Evolutionary conservation across 2,329 filamentous ascomycete genomes (phyloP), one percentile per base, ranked within the genome.

Genomic region (Ophiocordyceps camponoti-rufipedis): DNA sequence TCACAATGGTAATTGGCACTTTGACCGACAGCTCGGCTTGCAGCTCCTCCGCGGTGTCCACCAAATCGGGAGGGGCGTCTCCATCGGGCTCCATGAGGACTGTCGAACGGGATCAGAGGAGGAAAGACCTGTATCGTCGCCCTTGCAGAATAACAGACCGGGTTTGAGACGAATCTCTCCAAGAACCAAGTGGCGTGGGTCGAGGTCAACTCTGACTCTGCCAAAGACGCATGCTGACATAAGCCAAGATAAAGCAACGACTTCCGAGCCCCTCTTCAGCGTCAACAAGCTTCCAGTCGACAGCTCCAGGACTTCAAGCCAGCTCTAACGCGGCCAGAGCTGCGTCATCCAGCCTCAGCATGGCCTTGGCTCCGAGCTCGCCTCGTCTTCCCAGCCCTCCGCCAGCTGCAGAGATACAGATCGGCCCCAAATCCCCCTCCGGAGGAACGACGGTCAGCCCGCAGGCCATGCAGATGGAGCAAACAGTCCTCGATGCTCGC

Each of bases 321-420:
- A 31, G 29, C 29, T 31, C 29, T 12, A 31, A 31, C 29, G 29
- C 29, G 29, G 29, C 29, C 29, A 31, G 29, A 18, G 35, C 35
- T 39, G 35, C n/a, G 10, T 39, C 5, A 9, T 39, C 35, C n/a
- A 39, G 35, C 35, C 16, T 18, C 35, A 4, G 10, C 35, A 76
- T 78, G 73, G 68, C 74, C 52, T 62, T 77, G 50, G 65, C 74
- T 54, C 81, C 85, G 50, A 89, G 78, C 63, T 95, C 88, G 43
- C 89, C 91, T 51, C 83, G 91, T 59, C 78, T 98, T 44, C 91
- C 91, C 48, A 95, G 87, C 63, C 91, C 91, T 49, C 91, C 91
- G 48, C 91, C 91, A 32, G 81, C 93, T 47, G 86, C 89, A 49
- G 91, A 98, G 65, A 91, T 94, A 53, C 89, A 96, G 66, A 80